phyloP scores from a whole-genome alignment of 768 basidiomycete genomes.

The Hebeloma cylindrosporum region DNA sequence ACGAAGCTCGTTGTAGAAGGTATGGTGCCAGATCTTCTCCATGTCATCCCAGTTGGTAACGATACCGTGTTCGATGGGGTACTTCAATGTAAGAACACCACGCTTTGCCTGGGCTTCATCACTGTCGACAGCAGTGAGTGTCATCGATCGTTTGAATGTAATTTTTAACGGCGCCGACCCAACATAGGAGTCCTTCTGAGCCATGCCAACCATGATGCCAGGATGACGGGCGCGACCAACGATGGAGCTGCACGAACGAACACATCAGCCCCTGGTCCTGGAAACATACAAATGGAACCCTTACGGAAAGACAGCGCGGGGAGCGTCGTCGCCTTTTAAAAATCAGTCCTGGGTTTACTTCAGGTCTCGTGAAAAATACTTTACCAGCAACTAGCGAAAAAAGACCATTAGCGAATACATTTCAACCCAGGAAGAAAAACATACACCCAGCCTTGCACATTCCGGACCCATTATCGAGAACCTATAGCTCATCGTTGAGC shows the following conservation, averaged over 20 bases:
- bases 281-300: constrained; percentile 31
- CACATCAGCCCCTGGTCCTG: background rate
- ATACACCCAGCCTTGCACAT: constrained; percentile 99
- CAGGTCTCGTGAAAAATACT: constrained; percentile 5
- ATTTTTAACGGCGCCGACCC: constrained; percentile 53
- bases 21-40: constrained; percentile 99
- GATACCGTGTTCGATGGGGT: constrained; percentile 92
- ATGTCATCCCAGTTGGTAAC: constrained; percentile 99
- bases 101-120: constrained; percentile 54
- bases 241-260: constrained; percentile 61
- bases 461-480: constrained; percentile 94
- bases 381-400: constrained; percentile 63
- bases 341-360: background rate
- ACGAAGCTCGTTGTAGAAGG: constrained; percentile 94
- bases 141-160: too few relatives aligned
- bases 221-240: constrained; percentile 94
- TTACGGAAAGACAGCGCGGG: constrained; percentile 93
- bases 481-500: constrained; percentile 39
- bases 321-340: constrained; percentile 79
- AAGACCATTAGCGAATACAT: constrained; percentile 19
- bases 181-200: constrained; percentile 94
- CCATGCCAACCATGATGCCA: constrained; percentile 97
- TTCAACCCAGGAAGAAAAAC: constrained; percentile 34
- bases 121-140: constrained; percentile 14
- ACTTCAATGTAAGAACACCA: constrained; percentile 91